Evolutionary conservation across 495 filamentous ascomycete species (phyloP).

Genomic region (Trichoderma virens): DNA sequence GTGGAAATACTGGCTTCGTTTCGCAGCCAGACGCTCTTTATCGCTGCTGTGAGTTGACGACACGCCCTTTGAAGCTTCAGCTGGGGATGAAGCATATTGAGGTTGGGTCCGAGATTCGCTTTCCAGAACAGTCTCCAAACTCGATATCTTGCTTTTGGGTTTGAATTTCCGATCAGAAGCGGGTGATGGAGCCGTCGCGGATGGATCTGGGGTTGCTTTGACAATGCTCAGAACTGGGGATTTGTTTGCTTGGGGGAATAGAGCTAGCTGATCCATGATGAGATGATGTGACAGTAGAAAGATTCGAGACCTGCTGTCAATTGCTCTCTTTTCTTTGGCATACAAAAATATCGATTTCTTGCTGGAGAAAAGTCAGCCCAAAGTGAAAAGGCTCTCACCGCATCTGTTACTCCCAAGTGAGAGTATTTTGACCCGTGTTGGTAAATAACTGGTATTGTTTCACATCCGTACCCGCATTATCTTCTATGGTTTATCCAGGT

Average conservation of each 20-base stretch:
- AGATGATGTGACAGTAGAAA: not conserved
- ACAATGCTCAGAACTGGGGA: not conserved
- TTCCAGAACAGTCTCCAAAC: not conserved
- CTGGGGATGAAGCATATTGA: not conserved
- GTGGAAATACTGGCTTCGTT: slow-evolving; percentile 39
- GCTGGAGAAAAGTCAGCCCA: not conserved
- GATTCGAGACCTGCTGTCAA: not conserved
- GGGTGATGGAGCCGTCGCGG: not conserved
- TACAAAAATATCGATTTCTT: not conserved
- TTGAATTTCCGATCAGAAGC: not conserved
- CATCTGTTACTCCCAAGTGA: not conserved
- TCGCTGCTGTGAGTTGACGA: slow-evolving; percentile 18
- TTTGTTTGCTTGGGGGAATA: not conserved
- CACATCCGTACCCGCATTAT: not conserved
- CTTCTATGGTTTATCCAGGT: not conserved
- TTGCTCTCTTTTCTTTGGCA: not conserved
- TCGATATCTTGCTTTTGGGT: not conserved
- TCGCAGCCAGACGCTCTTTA: slow-evolving; percentile 19
- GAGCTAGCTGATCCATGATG: not conserved
- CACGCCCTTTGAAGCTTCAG: not conserved
- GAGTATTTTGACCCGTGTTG: no score
- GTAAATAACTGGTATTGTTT: not conserved
- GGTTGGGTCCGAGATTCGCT: not conserved
- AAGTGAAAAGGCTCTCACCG: not conserved
- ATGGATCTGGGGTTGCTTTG: not conserved